phyloP scores from a whole-genome alignment of 2,329 filamentous ascomycete species.

The Fusarium palustre region DNA sequence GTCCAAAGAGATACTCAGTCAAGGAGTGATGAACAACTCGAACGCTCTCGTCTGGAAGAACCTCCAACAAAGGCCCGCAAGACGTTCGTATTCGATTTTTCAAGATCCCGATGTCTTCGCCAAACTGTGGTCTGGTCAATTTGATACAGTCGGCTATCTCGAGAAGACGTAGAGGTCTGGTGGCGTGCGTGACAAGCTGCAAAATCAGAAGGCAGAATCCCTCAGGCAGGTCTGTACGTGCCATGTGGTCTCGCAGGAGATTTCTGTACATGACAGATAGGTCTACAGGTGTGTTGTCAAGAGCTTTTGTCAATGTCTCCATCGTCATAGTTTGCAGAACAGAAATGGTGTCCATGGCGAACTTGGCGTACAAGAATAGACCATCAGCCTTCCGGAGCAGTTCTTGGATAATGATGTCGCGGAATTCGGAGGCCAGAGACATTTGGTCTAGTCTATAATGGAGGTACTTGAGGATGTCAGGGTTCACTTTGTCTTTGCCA shows the following conservation, averaged over 20 bases:
- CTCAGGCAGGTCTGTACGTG: slow-evolving; percentile 3
- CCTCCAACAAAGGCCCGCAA: slow-evolving; percentile 25
- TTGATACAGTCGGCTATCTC: slow-evolving; percentile 34
- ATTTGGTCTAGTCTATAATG: slow-evolving; percentile 23
- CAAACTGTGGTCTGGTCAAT: not conserved
- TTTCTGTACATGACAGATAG: slow-evolving; percentile 24
- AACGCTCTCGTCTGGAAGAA: slow-evolving; percentile 35
- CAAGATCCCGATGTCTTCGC: slow-evolving; percentile 1
- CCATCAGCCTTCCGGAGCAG: slow-evolving; percentile 22
- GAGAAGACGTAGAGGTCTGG: slow-evolving; percentile 23
- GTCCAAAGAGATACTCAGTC: slow-evolving; percentile 31
- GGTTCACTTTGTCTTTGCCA: slow-evolving; percentile 49
- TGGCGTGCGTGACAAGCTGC: slow-evolving; percentile 25
- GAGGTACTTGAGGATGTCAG: slow-evolving; percentile 57
- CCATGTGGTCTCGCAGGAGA: slow-evolving; percentile 22
- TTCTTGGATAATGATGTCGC: not conserved
- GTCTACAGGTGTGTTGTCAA: slow-evolving; percentile 8
- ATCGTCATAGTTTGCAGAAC: not conserved
- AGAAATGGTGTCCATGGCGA: slow-evolving; percentile 23
- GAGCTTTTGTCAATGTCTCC: not conserved
- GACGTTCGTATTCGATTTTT: slow-evolving; percentile 19
- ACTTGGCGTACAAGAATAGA: slow-evolving; percentile 36
- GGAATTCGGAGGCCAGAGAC: too few species aligned
- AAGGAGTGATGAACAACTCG: slow-evolving; percentile 36
- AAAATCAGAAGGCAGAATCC: slow-evolving; percentile 13